Conservation (phyloP, 2,329 filamentous ascomycete species). For the Trichoderma harzianum region DNA sequence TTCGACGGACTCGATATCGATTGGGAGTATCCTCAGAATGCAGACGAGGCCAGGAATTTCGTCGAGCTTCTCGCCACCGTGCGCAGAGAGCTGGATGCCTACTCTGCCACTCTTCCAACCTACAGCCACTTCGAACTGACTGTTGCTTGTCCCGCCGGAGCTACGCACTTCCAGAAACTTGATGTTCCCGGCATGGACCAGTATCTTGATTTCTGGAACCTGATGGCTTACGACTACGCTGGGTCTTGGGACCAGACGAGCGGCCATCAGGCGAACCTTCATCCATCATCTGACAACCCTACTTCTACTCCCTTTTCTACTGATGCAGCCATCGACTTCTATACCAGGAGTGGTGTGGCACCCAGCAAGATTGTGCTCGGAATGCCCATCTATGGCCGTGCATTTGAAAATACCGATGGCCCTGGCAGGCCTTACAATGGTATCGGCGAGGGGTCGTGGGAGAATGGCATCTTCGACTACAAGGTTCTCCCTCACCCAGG, state of each 20-base stretch:
- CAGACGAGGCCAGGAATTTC: slow-evolving; percentile 53
- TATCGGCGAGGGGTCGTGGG: slow-evolving; percentile 77
- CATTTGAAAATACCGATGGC: slow-evolving; percentile 76
- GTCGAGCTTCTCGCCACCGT: slow-evolving; percentile 57
- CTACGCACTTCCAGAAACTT: slow-evolving; percentile 60
- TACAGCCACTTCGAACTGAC: slow-evolving; percentile 61
- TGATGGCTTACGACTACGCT: slow-evolving; percentile 88
- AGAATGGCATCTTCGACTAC: slow-evolving; percentile 82
- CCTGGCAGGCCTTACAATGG: slow-evolving; percentile 67
- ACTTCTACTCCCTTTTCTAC: slow-evolving; percentile 75
- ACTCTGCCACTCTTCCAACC: slow-evolving; percentile 42
- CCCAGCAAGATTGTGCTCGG: slow-evolving; percentile 77
- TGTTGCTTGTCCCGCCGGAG: slow-evolving; percentile 61
- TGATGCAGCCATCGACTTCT: slow-evolving; percentile 65
- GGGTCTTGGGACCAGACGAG: slow-evolving; percentile 72
- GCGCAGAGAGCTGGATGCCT: slow-evolving; percentile 56
- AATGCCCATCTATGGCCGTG: slow-evolving; percentile 88
- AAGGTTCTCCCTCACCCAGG: slow-evolving; percentile 74
- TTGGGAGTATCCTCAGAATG: slow-evolving; percentile 62
- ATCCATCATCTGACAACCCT: slow-evolving; percentile 54
- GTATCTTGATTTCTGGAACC: slow-evolving; percentile 70
- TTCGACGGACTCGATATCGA: slow-evolving; percentile 70
- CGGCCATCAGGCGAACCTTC: slow-evolving; percentile 81
- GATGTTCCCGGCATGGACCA: slow-evolving; percentile 62
- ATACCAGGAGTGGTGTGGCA: slow-evolving; percentile 61